Base-by-base conservation (phyloP, 257 asterid species). In the Scutellaria minor region DNA sequence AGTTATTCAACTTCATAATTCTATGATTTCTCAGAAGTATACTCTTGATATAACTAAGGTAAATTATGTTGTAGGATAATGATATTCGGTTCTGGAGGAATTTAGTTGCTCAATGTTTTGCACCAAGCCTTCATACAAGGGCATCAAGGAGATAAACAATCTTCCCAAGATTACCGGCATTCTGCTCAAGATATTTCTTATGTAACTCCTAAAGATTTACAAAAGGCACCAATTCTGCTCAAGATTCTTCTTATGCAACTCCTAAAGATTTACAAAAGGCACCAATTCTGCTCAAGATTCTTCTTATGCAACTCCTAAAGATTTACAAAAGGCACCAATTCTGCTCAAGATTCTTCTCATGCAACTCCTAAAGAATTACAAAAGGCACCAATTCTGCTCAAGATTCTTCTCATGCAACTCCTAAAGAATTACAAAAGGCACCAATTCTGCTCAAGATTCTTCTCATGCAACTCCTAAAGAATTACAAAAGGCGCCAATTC, bases 71-170 rank as follows among this genome's bases (percentile, higher is more conserved):
- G 22, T 75, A 82, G 86, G 78, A 73, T 69, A 82, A 76, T 20
- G 68, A 77, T 58, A 66, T 82, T 12, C 68, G 66, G 46, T 82
- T 73, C 58, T 82, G 86, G 86, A 55, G 67, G 60, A 76, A 65
- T 37, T 61, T 79, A 13, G 68, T 73, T 13, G 68, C 76, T 0
- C 79, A 82, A 55, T 82, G 57, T 52, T 82, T 76, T 69, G 82
- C 80, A 24, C 80, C 80, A 13, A 27, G 66, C 76, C 86, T 5
- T 27, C 14, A 37, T 79, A 74, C 63, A 57, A 42, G 68, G 40
- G 24, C 50, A 51, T 35, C 54, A 51, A 45, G 42, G 69, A 31
- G 45, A 61, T 24, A 7, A 67, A 41, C 66, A 9, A 15, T 40
- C 1, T 69, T 80, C 55, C 48, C 63, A 69, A 78, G 83, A 78